Conservation (phyloP, 2,329 filamentous ascomycete species). For the Escovopsis weberi region DNA sequence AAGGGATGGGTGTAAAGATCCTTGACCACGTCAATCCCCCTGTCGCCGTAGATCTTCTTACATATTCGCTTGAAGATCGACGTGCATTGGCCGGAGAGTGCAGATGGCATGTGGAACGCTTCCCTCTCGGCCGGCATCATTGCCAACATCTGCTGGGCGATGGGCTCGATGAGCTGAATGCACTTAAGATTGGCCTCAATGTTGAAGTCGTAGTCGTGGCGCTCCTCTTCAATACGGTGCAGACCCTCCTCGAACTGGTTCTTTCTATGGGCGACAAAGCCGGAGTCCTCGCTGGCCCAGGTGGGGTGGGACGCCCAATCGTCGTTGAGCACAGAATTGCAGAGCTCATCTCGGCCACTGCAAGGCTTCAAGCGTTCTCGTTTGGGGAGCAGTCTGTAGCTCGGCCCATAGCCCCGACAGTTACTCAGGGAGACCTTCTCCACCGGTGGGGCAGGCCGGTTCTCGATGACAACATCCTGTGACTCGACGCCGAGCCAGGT, state of each 20-base stretch:
- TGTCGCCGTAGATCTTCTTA: constrained; percentile 93
- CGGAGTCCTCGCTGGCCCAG: constrained; percentile 95
- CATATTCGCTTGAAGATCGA: constrained; percentile 95
- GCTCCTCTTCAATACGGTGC: constrained; percentile 92
- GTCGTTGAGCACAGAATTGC: constrained; percentile 84
- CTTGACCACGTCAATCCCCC: constrained; percentile 70
- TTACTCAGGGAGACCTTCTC: constrained; percentile 88
- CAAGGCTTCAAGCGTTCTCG: constrained; percentile 82
- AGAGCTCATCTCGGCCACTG: constrained; percentile 88
- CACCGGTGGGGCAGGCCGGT: constrained; percentile 57
- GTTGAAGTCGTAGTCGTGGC: constrained; percentile 96
- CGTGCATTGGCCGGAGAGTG: constrained; percentile 82
- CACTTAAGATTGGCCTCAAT: constrained; percentile 92
- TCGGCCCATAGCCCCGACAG: constrained; percentile 88
- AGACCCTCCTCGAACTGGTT: constrained; percentile 89
- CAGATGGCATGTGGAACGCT: constrained; percentile 64
- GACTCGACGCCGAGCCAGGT: constrained; percentile 66
- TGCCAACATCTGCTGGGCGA: constrained; percentile 77
- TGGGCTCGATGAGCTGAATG: constrained; percentile 88
- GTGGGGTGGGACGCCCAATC: constrained; percentile 98
- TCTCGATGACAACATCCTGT: constrained; percentile 65
- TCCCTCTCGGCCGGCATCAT: constrained; percentile 60
- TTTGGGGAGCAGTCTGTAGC: constrained; percentile 84
- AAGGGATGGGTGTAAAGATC: constrained; percentile 77
- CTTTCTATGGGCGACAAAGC: constrained; percentile 94